Base-by-base conservation (phyloP, 208 protist species). In the Acanthamoeba sp. region DNA sequence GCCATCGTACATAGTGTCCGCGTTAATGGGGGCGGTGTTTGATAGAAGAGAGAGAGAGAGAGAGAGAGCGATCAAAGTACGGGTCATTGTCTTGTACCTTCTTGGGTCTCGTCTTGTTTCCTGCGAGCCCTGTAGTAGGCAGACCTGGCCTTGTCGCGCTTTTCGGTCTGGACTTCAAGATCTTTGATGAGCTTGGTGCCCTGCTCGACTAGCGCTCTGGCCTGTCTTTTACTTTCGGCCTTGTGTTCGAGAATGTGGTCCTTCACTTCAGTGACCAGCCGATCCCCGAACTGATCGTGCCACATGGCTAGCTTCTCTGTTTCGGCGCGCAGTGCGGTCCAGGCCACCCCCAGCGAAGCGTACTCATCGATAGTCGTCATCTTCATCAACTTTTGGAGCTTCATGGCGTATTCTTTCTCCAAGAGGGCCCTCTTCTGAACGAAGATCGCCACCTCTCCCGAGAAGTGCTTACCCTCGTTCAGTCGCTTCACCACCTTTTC, bases 21-120 rank as follows among this genome's bases (percentile, higher is more conserved):
- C n/a, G n/a, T n/a, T n/a, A n/a, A n/a, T n/a, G n/a, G n/a, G n/a
- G n/a, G n/a, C n/a, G n/a, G n/a, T n/a, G n/a, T n/a, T n/a, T n/a
- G n/a, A n/a, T n/a, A n/a, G n/a, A n/a, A n/a, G n/a, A n/a, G n/a
- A n/a, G n/a, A n/a, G n/a, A n/a, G n/a, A n/a, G n/a, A n/a, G n/a
- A n/a, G n/a, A n/a, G n/a, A n/a, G n/a, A n/a, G n/a, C n/a, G n/a
- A n/a, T n/a, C n/a, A n/a, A n/a, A n/a, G n/a, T n/a, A n/a, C n/a
- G n/a, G n/a, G n/a, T n/a, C n/a, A n/a, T n/a, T n/a, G 45, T 22
- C 5, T 2, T 42, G 18, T 85, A 85, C 76, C 76, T 10, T 91
- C 84, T 45, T 91, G 84, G 55, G 36, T 91, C 34, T 91, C 59
- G 84, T 91, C 84, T 34, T 91, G 84, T 34, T 91, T 64, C 32